Conservation (phyloP, 176 grass and related monocot species). For the Ampelocalamus luodianensis region DNA sequence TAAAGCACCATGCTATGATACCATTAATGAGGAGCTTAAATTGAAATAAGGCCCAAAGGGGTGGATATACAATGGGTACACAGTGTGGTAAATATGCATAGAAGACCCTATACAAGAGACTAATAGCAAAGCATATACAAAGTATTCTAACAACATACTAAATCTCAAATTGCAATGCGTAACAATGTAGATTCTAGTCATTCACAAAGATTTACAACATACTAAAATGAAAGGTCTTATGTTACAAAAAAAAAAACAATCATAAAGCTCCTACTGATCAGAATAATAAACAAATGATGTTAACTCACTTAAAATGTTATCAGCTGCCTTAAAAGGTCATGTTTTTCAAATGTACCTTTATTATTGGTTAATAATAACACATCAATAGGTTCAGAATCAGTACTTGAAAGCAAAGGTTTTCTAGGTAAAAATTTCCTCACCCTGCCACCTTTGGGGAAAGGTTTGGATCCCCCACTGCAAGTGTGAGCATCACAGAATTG, state of each 20-base stretch:
- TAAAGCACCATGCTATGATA: no score
- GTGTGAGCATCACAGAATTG: conserved; percentile 97
- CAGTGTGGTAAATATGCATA: no score
- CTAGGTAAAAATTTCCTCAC: conserved; percentile 43
- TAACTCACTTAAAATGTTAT: not conserved
- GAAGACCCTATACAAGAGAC: no score
- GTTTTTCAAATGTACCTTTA: conserved; percentile 1
- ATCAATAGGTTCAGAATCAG: conserved; percentile 12
- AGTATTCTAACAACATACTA: not conserved
- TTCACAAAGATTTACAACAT: not conserved
- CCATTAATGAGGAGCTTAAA: no score
- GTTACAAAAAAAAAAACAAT: not conserved
- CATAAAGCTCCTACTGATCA: not conserved
- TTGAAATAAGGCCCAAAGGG: no score
- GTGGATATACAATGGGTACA: no score
- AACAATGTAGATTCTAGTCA: not conserved
- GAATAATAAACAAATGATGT: not conserved
- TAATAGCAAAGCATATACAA: no score
- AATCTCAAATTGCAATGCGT: not conserved
- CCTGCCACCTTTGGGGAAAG: conserved; percentile 95
- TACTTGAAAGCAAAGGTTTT: not conserved
- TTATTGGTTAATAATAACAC: conserved; percentile 20
- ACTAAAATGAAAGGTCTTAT: not conserved
- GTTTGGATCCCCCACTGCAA: conserved; percentile 64
- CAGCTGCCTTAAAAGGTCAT: not conserved